These are phyloP conservation scores for Amaranthus tricolor DNA, from an alignment of 179 eudicot genomes.

Conservation along the genomic window DNA sequence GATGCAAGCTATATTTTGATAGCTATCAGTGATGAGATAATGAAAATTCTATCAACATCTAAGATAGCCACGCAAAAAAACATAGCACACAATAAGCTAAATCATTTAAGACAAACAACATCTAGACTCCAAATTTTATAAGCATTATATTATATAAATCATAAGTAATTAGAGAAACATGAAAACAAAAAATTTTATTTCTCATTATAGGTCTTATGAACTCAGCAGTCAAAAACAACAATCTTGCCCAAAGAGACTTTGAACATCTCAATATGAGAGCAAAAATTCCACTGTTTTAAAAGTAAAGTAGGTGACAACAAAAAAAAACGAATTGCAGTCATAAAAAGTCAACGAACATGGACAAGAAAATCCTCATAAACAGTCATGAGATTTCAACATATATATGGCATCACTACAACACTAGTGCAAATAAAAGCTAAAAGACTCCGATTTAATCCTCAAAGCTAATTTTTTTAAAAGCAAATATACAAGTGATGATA, in stretches of 20 bases:
- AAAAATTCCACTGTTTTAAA: neutral
- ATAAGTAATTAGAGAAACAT: constrained; percentile 3
- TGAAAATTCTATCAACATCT: neutral
- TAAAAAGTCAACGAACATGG: neutral
- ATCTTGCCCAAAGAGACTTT: neutral
- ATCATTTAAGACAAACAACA: neutral
- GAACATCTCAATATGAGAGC: neutral
- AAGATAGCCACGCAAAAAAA: neutral
- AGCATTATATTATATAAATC: neutral
- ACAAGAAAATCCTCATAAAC: neutral
- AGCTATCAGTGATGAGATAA: neutral
- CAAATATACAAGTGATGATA: neutral
- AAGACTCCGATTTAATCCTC: neutral
- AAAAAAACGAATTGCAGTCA: neutral
- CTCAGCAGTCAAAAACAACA: neutral
- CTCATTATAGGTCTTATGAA: neutral
- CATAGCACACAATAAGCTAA: neutral
- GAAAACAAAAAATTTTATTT: neutral
- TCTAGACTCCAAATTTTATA: neutral
- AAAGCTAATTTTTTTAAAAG: neutral
- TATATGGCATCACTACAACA: neutral
- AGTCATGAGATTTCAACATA: neutral
- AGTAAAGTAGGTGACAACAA: neutral
- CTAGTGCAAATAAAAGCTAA: neutral
- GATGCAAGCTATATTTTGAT: no score